Conservation (phyloP, 345 rosid genomes). For the Garcia nutans region DNA sequence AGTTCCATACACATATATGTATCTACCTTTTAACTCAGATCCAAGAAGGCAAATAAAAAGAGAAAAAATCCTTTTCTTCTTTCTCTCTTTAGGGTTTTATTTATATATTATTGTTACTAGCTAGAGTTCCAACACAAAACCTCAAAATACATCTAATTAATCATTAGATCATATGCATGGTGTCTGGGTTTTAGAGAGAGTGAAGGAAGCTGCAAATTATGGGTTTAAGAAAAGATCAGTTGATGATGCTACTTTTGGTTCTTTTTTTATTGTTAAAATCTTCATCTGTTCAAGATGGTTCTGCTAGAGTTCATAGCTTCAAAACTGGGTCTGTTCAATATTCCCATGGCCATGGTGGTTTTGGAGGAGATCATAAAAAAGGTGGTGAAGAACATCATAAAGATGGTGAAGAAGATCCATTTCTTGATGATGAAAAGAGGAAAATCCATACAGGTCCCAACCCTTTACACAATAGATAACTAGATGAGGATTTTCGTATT, state of each 20-base stretch:
- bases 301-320: constrained; percentile 26
- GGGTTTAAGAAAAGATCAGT: constrained; percentile 26
- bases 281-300: constrained; percentile 28
- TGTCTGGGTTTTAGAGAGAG: background rate
- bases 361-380: constrained; percentile 15
- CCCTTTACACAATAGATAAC: constrained; percentile 59
- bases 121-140: no score
- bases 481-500: background rate
- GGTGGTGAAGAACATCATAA: background rate
- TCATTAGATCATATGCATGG: constrained; percentile 19
- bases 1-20: background rate
- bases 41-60: background rate
- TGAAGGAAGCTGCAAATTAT: constrained; percentile 15
- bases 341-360: constrained; percentile 14
- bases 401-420: constrained; percentile 7
- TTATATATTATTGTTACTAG: no score
- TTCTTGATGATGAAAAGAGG: constrained; percentile 50
- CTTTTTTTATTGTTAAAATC: constrained; percentile 29
- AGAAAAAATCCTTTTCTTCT: background rate
- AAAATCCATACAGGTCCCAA: constrained; percentile 61
- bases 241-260: constrained; percentile 30
- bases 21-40: constrained; percentile 7
- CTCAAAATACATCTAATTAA: background rate
- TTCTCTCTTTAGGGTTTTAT: constrained; percentile 14
- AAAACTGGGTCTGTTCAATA: constrained; percentile 20